Percentiles rank a stretch among this genome's conserved stretches.
Conservation (phyloP, 768 basidiomycete species). For the Trametes sanguinea region DNA sequence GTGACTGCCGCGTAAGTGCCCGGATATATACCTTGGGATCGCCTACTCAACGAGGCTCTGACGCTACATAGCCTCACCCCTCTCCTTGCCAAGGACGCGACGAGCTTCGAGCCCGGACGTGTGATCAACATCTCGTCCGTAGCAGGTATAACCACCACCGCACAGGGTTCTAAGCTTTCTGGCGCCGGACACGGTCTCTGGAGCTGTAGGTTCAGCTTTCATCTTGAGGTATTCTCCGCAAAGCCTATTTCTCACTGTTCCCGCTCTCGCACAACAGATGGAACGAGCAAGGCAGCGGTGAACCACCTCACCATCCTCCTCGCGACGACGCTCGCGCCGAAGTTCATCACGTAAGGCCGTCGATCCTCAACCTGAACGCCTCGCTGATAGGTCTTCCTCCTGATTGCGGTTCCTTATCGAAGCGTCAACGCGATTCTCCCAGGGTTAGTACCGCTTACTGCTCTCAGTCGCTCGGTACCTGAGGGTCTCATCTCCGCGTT, state of each 20-base stretch:
- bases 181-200: slow-evolving; percentile 65
- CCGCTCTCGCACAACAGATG: slow-evolving; percentile 46
- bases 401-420: not conserved
- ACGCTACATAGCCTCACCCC: slow-evolving; percentile 50
- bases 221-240: too few relatives aligned
- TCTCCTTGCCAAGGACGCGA: slow-evolving; percentile 65
- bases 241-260: not conserved
- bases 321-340: slow-evolving; percentile 61
- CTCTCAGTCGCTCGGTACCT: too few relatives aligned
- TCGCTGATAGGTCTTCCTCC: not conserved
- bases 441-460: slow-evolving; percentile 47
- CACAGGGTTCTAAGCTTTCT: slow-evolving; percentile 52
- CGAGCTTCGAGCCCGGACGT: slow-evolving; percentile 63
- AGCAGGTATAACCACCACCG: slow-evolving; percentile 54
- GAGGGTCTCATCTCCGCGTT: not conserved
- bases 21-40: slow-evolving; percentile 12
- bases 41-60: not conserved
- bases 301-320: slow-evolving; percentile 79
- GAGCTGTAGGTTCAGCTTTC: slow-evolving; percentile 61
- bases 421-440: slow-evolving; percentile 86
- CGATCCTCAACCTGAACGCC: not conserved
- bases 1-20: slow-evolving; percentile 55
- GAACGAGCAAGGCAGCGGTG: slow-evolving; percentile 83
- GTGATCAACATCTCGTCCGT: slow-evolving; percentile 85
- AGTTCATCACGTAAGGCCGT: slow-evolving; percentile 61